phyloP scores from a whole-genome alignment of 257 asterid genomes.

The Gardenia jasminoides region DNA sequence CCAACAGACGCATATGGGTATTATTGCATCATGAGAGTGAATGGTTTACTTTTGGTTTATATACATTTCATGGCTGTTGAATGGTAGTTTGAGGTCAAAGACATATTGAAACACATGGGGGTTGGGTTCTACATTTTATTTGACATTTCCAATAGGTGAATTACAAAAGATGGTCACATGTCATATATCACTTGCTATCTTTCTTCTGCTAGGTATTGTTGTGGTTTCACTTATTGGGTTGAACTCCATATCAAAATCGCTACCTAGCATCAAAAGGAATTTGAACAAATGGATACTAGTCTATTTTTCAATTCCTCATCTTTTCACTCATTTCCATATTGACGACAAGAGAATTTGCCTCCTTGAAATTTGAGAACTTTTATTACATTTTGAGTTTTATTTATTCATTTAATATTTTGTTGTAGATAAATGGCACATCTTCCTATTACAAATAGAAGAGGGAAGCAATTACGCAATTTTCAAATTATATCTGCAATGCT shows the following conservation, averaged over 20 bases:
- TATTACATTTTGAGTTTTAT: too few relatives aligned
- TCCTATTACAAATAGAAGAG: not conserved
- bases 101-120: slow-evolving; percentile 14
- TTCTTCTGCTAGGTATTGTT: slow-evolving; percentile 17
- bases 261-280: slow-evolving; percentile 8
- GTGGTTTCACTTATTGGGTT: slow-evolving; percentile 16
- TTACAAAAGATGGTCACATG: not conserved
- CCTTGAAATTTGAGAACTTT: too few relatives aligned
- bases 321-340: too few relatives aligned
- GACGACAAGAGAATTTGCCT: too few relatives aligned
- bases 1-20: not conserved
- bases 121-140: slow-evolving; percentile 8
- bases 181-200: not conserved
- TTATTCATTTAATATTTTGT: too few relatives aligned
- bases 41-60: slow-evolving; percentile 6
- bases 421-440: not conserved
- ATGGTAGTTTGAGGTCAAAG: not conserved
- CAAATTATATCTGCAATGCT: not conserved
- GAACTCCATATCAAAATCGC: slow-evolving; percentile 8
- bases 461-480: not conserved
- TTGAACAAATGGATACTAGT: slow-evolving; percentile 9
- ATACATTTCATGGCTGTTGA: not conserved
- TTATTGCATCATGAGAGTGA: not conserved
- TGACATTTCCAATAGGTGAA: slow-evolving; percentile 12
- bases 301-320: slow-evolving; percentile 2